Evolutionary conservation across 345 rosid species (phyloP), one percentile per base, ranked within the genome.

Genomic region (Lumnitzera littorea): DNA sequence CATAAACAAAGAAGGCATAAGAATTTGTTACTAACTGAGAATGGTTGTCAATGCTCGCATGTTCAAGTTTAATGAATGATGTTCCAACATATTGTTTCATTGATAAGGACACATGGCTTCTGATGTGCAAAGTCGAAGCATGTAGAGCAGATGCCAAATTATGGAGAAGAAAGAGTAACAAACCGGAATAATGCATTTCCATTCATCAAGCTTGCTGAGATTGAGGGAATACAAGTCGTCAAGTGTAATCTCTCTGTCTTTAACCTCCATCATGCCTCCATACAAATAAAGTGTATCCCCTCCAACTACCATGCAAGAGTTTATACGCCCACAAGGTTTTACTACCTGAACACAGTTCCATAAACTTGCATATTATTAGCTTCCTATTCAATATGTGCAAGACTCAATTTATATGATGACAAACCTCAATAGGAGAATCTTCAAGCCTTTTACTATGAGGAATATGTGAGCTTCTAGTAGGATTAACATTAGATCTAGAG

Each of bases 221-320:
- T 89, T 92, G 64, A 89, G 98, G 36, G 89, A 87, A 74, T 84
- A 87, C 74, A 92, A 64, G 77, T 92, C 98, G 62, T 89, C 98
- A 70, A 89, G 96, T 16, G 94, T 85, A 71, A 92, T 71, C 73
- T 92, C 98, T 71, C 10, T 84, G 64, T 92, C 98, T 66, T 82
- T 92, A 49, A 83, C 80, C 80, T 92, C 98, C 95, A 92, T 89
- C 98, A 92, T 89, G 58, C 98, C 98, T 67, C 96, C 98, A 55
- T 92, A 92, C 50, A 92, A 69, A 78, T 87, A 92, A 62, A 89
- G 73, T 23, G 83, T 85, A 80, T 92, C 98, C 74, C 74, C 87
- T 67, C 98, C 94, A 63, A 92, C 94, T 43, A 82, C 96, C 94
- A 82, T 74, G 67, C 96, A 89, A 48, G 96, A 82, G 76, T 92